Evolutionary conservation across 202 grass and related monocot genomes (phyloP), one percentile per base, ranked within the genome.

Genomic region (Panicum virgatum): DNA sequence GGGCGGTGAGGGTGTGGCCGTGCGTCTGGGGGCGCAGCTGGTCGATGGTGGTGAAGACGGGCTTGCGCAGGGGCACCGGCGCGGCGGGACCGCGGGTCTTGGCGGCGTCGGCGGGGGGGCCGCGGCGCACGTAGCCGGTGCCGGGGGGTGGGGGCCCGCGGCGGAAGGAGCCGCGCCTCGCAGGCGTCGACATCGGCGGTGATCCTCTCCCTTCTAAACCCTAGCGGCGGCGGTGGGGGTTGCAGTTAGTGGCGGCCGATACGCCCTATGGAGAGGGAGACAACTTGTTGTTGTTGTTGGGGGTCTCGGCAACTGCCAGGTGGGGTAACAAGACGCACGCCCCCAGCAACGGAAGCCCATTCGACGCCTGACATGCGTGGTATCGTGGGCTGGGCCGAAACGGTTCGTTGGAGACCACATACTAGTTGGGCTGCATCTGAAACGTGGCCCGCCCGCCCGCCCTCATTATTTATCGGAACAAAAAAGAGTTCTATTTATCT

Each of bases 1-100:
- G 69, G 5, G 76, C 84, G 36, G 71, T 71, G 69, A 90, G 76
- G 62, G 64, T 90, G 88, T 87, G 80, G 5, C 88, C 88, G n/a
- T 73, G 62, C 15, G 76, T 84, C 80, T 80, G 80, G 20, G 88
- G 84, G 25, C 23, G 22, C 36, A 90, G 75, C 69, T 80, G 3
- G 54, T 80, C 76, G 62, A 90, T 15, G 62, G 80, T 90, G 54
- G 88, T 90, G 88, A 90, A 90, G 69, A 90, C 84, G 43, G 84
- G 88, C 80, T 90, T 90, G 53, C 88, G 84, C 30, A 37, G 34
- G 32, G 44, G 59, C 59, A 12, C 25, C 32, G 14, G 9, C 63
- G n/a, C 7, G 40, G 62, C 13, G 5, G 47, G 39, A 45, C 34
- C 42, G 14, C 19, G 64, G 65, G 66, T 1, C 14, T 45, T 43